Base-by-base conservation (phyloP, 1,284 basidiomycete genomes). In the Ustanciosporium gigantosporum region DNA sequence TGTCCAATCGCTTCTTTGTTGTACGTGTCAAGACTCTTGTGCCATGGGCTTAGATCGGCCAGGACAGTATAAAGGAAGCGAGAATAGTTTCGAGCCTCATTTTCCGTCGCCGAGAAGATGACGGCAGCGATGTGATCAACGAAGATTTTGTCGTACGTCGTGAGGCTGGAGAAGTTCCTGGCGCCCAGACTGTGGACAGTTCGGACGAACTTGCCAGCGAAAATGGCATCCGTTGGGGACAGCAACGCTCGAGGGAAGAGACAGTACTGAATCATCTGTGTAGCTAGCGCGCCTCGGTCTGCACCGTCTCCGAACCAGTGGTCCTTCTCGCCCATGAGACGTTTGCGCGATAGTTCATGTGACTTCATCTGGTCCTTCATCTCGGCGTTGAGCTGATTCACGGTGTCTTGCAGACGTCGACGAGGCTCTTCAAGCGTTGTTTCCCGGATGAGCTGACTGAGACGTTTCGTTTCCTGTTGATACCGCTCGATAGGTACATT, bases 211-310 rank as follows among this genome's bases (percentile, higher is more conserved):
- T 90, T 88, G 7, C 90, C 88, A 51, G 92, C 91, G 66, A 88
- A 98, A 45, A 94, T 88, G 9, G 95, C 95, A 78, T 98, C 95
- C 83, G 92, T 90, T 0, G 93, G 91, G 0, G 93, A 94, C 14
- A 97, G 81, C 29, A 95, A 82, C 51, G 89, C 90, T 23, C 95
- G 86, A 3, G 95, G 94, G 71, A 90, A 87, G 60, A 98, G 84
- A 78, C 95, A 98, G 73, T 93, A 86, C 74, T 96, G 91, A 43
- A 91, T 85, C 32, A 94, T 82, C 22, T 73, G 69, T 36, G 58
- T 24, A 14, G 66, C 64, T 3, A 74, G 34, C n/a, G 37, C 39
- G 4, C 46, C 55, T 27, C 59, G 51, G 35, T 62, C 46, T 3
- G 57, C 47, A 15, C 35, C 40, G 29, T 66, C 43, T 41, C 34